Evolutionary conservation across 805 yeast genomes (phyloP).

Genomic region (Teunomyces pallodes): DNA sequence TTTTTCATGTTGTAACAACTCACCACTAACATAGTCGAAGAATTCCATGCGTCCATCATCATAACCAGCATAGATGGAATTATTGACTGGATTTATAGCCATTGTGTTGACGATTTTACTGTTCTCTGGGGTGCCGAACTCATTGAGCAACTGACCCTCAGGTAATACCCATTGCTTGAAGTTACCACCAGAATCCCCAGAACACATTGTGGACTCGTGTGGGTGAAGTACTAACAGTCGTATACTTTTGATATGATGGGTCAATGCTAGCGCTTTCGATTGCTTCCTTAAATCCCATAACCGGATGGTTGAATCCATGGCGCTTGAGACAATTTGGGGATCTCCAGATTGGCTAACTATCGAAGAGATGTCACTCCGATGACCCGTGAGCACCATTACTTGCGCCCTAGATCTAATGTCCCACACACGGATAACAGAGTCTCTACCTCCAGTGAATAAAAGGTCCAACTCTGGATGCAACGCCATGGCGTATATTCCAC

Average conservation of each 20-base stretch:
- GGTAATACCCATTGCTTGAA: slow-evolving; percentile 84
- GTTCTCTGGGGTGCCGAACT: slow-evolving; percentile 52
- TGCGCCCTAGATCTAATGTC: slow-evolving; percentile 80
- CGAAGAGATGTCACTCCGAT: slow-evolving; percentile 68
- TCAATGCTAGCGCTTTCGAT: slow-evolving; percentile 63
- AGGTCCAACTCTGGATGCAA: slow-evolving; percentile 86
- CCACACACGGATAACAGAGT: slow-evolving; percentile 86
- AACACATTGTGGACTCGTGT: slow-evolving; percentile 65
- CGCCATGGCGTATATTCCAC: slow-evolving; percentile 81
- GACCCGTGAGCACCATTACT: slow-evolving; percentile 79
- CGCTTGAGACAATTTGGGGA: slow-evolving; percentile 82
- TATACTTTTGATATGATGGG: slow-evolving; percentile 83
- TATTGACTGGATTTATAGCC: slow-evolving; percentile 57
- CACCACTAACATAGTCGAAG: slow-evolving; percentile 75
- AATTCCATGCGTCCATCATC: slow-evolving; percentile 78
- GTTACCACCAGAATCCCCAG: slow-evolving; percentile 74
- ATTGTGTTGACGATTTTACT: slow-evolving; percentile 64
- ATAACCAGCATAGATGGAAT: slow-evolving; percentile 72
- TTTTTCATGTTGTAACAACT: slow-evolving; percentile 50
- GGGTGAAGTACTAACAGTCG: slow-evolving; percentile 73
- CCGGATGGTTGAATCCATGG: slow-evolving; percentile 80
- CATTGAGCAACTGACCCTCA: slow-evolving; percentile 59
- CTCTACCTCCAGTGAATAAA: slow-evolving; percentile 85
- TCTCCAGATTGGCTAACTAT: slow-evolving; percentile 68
- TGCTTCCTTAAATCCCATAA: slow-evolving; percentile 92